A percentile compares a stretch with the other conserved stretches of the same genome.
phyloP scores from a whole-genome alignment of 257 asterid species.

The Euphrasia confusa region DNA sequence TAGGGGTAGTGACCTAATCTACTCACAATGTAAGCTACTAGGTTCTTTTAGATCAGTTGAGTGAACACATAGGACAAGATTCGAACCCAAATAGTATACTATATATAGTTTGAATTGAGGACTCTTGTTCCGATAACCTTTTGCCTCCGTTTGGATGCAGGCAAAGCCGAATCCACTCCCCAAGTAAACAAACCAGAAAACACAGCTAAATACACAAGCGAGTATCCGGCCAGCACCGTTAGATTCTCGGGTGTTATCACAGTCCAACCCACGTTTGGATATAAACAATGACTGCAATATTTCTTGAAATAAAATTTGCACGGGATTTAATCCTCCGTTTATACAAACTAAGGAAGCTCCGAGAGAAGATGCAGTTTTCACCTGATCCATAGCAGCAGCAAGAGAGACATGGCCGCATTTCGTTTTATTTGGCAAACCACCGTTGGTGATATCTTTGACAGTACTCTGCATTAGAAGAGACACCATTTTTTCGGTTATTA shows the following conservation, averaged over 20 bases:
- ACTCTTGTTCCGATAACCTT: conserved; percentile 46
- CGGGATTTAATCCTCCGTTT: conserved; percentile 60
- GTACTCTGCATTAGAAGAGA: conserved; percentile 65
- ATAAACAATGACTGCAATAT: conserved; percentile 83
- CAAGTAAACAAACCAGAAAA: conserved; percentile 62
- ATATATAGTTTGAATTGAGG: too few species aligned
- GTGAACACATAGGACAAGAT: too few species aligned
- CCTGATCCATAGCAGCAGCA: conserved; percentile 66
- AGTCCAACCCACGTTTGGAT: conserved; percentile 46
- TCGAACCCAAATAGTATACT: too few species aligned
- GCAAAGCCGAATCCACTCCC: conserved; percentile 65
- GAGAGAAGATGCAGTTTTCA: conserved; percentile 74
- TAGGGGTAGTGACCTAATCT: too few species aligned
- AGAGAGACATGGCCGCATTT: conserved; percentile 85
- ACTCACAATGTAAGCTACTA: too few species aligned
- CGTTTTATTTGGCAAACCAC: conserved; percentile 59
- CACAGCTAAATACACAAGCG: conserved; percentile 71
- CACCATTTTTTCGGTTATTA: conserved; percentile 74
- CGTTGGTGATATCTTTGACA: conserved; percentile 57
- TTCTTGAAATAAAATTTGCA: conserved; percentile 65
- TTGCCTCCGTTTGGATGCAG: conserved; percentile 50
- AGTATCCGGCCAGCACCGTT: conserved; percentile 70
- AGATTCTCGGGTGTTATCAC: conserved; percentile 29
- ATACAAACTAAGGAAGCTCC: conserved; percentile 89
- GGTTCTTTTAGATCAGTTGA: too few species aligned